Conservation (phyloP, 2,329 filamentous ascomycete species). For the Ustilaginoidea virens region DNA sequence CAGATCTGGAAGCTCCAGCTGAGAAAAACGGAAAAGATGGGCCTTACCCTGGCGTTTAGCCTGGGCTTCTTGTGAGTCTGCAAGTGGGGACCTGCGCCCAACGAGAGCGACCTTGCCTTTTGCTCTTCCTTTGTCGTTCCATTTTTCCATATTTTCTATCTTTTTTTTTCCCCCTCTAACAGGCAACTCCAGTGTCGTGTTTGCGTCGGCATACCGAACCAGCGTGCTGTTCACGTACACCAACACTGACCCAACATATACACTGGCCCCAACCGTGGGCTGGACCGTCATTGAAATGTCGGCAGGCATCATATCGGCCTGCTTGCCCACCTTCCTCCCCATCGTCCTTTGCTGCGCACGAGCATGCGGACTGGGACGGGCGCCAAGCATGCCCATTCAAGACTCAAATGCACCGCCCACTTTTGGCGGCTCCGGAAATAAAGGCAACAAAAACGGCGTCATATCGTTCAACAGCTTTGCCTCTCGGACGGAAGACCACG, state of each 20-base stretch:
- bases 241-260: constrained; percentile 25
- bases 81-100: not conserved
- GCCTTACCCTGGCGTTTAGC: constrained; percentile 26
- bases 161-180: too few species aligned
- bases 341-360: constrained; percentile 22
- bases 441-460: constrained; percentile 7
- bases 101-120: too few species aligned
- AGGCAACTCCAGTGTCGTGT: constrained; percentile 21
- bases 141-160: too few species aligned
- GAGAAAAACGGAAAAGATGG: constrained; percentile 24
- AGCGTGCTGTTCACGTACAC: constrained; percentile 29
- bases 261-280: constrained; percentile 26
- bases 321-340: constrained; percentile 34
- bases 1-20: constrained; percentile 30
- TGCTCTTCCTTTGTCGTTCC: too few species aligned
- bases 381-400: constrained; percentile 12
- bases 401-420: constrained; percentile 7
- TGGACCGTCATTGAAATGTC: constrained; percentile 35
- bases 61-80: constrained; percentile 26
- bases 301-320: constrained; percentile 35
- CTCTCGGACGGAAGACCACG: constrained; percentile 4
- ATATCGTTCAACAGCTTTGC: constrained; percentile 7
- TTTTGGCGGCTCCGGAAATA: constrained; percentile 8
- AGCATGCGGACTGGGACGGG: constrained; percentile 23
- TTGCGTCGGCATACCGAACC: constrained; percentile 31